These are phyloP conservation scores for Boeremia exigua DNA, from an alignment of 2,329 filamentous ascomycete species.

Conservation along the genomic window DNA sequence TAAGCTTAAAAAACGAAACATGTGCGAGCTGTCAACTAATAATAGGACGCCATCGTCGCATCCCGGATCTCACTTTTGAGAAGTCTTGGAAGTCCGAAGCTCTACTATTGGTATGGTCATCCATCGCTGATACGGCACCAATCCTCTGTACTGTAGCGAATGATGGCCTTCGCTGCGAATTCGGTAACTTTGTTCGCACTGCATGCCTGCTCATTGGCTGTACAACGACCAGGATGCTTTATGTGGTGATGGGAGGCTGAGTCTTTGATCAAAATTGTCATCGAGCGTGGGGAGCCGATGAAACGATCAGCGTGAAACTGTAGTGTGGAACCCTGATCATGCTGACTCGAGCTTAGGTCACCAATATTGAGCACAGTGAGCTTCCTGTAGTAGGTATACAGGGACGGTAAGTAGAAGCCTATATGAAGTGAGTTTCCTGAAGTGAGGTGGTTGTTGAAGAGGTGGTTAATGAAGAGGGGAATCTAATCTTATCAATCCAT, in stretches of 20 bases:
- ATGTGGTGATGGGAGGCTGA: not conserved
- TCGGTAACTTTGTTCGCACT: not conserved
- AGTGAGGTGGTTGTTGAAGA: not conserved
- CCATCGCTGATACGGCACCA: not conserved
- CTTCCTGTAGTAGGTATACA: too few species aligned
- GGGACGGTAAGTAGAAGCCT: too few species aligned
- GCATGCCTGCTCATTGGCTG: not conserved
- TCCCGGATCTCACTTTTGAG: not conserved
- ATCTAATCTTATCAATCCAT: constrained; percentile 15
- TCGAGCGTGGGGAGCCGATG: constrained; percentile 16
- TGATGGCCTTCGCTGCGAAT: not conserved
- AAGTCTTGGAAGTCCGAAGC: constrained; percentile 11
- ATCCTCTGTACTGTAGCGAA: not conserved
- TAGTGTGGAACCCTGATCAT: not conserved
- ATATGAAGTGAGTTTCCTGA: not conserved
- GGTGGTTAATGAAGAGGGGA: not conserved
- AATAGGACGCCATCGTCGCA: constrained; percentile 13
- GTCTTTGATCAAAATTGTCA: not conserved
- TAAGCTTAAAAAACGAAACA: not conserved
- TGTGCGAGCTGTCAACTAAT: constrained; percentile 6
- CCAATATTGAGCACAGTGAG: not conserved
- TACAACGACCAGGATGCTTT: not conserved
- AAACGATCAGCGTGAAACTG: constrained; percentile 9
- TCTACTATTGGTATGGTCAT: not conserved
- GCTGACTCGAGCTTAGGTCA: constrained; percentile 1